A percentile compares a stretch with the other conserved stretches of the same genome.
These are phyloP conservation scores for Saturnispora sanitii DNA, from an alignment of 805 yeast species.

Conservation along the genomic window DNA sequence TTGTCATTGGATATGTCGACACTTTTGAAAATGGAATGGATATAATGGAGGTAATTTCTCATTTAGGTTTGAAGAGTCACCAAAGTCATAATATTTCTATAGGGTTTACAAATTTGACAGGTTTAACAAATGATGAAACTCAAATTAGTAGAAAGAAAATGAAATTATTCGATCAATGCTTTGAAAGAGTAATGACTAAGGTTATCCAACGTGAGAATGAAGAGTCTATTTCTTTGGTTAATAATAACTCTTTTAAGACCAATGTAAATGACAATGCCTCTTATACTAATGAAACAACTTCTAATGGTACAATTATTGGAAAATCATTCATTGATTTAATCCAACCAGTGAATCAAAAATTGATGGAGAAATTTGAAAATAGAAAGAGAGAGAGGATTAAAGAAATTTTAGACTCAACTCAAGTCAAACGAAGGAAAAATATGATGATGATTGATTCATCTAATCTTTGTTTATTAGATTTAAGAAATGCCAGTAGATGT, in stretches of 20 bases:
- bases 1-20: slow-evolving; percentile 11
- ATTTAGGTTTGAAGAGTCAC: slow-evolving; percentile 3
- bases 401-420: slow-evolving; percentile 10
- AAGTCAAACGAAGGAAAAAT: slow-evolving; percentile 12
- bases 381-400: not conserved
- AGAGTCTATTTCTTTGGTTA: not conserved
- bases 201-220: slow-evolving; percentile 1
- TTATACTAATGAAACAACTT: too few species aligned
- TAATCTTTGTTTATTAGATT: not conserved
- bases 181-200: slow-evolving; percentile 1
- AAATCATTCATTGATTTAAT: slow-evolving; percentile 7
- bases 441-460: not conserved
- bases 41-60: slow-evolving; percentile 4
- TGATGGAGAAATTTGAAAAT: not conserved
- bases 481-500: not conserved
- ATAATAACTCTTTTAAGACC: not conserved
- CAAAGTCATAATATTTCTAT: not conserved
- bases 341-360: slow-evolving; percentile 2
- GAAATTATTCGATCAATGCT: slow-evolving; percentile 1
- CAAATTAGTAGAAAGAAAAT: not conserved
- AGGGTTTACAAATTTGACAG: slow-evolving; percentile 10
- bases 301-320: slow-evolving; percentile 1
- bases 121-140: not conserved
- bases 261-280: too few species aligned
- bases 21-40: slow-evolving; percentile 2